Percentiles rank a stretch among this genome's conserved stretches.
These are phyloP conservation scores for Yamadazyma scolyti DNA, from an alignment of 805 yeast species.

Conservation along the genomic window DNA sequence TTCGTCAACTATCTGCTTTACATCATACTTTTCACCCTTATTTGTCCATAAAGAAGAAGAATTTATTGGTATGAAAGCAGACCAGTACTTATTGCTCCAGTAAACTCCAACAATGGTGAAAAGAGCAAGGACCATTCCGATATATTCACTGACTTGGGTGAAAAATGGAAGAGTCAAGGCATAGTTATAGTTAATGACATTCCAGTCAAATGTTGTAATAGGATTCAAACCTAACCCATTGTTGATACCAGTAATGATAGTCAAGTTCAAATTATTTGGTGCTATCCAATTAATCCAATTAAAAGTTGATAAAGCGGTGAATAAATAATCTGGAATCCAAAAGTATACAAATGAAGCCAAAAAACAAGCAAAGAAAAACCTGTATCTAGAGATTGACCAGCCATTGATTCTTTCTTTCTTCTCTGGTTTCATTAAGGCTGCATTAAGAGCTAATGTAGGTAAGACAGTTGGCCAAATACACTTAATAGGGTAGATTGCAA, in stretches of 20 bases:
- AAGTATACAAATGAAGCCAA: conserved; percentile 20
- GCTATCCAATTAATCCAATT: conserved; percentile 31
- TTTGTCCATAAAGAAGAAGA: conserved; percentile 20
- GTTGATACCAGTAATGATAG: conserved; percentile 21
- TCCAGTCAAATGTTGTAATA: conserved; percentile 27
- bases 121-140: conserved; percentile 21
- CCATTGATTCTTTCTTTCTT: conserved; percentile 26
- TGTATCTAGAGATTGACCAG: conserved; percentile 26
- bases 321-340: conserved; percentile 28
- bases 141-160: conserved; percentile 18
- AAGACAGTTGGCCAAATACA: conserved; percentile 50
- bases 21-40: conserved; percentile 19
- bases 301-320: conserved; percentile 21
- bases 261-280: conserved; percentile 20
- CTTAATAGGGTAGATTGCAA: conserved; percentile 46
- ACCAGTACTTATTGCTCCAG: conserved; percentile 25
- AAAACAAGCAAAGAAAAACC: conserved; percentile 30
- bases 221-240: conserved; percentile 29
- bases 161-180: conserved; percentile 21
- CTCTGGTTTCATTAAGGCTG: conserved; percentile 21
- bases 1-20: conserved; percentile 31
- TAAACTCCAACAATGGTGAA: conserved; percentile 24
- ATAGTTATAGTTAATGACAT: conserved; percentile 14
- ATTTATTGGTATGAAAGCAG: conserved; percentile 23
- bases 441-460: conserved; percentile 26